A percentile compares a stretch with the other conserved stretches of the same genome.
Conservation (phyloP, 2,329 filamentous ascomycete genomes). For the Cephalotrichum gorgonifer region DNA sequence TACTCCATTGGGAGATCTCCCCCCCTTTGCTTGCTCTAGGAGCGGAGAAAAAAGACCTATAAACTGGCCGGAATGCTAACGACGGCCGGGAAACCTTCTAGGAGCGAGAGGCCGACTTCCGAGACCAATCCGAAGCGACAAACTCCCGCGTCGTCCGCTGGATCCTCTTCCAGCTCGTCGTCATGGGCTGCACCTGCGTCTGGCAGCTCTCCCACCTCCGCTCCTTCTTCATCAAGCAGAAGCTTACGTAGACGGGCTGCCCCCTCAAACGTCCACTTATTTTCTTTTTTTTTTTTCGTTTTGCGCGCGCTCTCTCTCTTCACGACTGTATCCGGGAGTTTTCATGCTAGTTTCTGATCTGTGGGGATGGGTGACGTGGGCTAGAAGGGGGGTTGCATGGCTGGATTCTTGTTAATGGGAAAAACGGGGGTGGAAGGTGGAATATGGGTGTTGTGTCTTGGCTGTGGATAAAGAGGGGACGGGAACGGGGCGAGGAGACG, state of each 20-base stretch:
- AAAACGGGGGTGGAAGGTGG: too few species aligned
- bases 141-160: constrained; percentile 88
- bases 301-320: neutral
- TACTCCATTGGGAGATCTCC: neutral
- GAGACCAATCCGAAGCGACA: constrained; percentile 91
- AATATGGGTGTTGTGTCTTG: too few species aligned
- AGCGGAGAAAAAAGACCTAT: constrained; percentile 2
- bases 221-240: constrained; percentile 99
- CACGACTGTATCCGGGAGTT: too few species aligned
- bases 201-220: constrained; percentile 96
- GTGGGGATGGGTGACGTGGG: too few species aligned
- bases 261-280: neutral
- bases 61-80: constrained; percentile 2
- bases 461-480: too few species aligned
- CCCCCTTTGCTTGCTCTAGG: too few species aligned
- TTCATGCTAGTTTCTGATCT: too few species aligned
- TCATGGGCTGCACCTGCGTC: constrained; percentile 79
- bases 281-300: neutral
- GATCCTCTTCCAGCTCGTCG: constrained; percentile 80
- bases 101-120: constrained; percentile 96
- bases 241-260: constrained; percentile 68
- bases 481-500: too few species aligned
- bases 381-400: too few species aligned
- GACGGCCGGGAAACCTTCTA: constrained; percentile 30
- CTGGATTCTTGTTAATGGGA: too few species aligned